Evolutionary conservation across 73 alveolate species (phyloP).

Genomic region (Paramecium tetraurelia): DNA sequence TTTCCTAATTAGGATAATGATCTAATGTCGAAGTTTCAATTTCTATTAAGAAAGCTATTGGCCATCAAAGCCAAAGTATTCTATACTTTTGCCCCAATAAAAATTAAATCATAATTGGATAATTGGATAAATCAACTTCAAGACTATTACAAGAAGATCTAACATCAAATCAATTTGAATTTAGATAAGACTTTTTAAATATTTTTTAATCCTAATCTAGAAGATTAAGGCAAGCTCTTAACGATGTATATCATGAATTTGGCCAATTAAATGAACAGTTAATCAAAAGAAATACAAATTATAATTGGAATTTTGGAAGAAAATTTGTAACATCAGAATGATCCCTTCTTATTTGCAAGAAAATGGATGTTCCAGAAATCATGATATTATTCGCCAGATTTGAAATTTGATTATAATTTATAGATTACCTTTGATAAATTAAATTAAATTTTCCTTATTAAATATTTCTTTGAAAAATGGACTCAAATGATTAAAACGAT

Average conservation of each 20-base stretch:
- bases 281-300: background rate
- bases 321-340: background rate
- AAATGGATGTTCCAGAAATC: background rate
- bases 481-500: background rate
- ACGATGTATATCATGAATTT: background rate
- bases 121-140: background rate
- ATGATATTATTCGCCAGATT: background rate
- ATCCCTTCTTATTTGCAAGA: background rate
- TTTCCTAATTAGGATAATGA: background rate
- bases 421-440: background rate
- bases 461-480: background rate
- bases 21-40: background rate
- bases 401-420: background rate
- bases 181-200: background rate
- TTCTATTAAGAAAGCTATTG: background rate
- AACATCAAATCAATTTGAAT: background rate
- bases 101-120: background rate
- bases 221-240: background rate
- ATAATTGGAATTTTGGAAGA: background rate
- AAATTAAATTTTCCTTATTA: no score
- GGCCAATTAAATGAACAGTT: background rate
- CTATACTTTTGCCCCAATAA: background rate
- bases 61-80: background rate
- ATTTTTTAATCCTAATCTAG: background rate
- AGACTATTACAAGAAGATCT: background rate